phyloP scores from a whole-genome alignment of 306 rosid genomes.

The Cucurbita moschata region DNA sequence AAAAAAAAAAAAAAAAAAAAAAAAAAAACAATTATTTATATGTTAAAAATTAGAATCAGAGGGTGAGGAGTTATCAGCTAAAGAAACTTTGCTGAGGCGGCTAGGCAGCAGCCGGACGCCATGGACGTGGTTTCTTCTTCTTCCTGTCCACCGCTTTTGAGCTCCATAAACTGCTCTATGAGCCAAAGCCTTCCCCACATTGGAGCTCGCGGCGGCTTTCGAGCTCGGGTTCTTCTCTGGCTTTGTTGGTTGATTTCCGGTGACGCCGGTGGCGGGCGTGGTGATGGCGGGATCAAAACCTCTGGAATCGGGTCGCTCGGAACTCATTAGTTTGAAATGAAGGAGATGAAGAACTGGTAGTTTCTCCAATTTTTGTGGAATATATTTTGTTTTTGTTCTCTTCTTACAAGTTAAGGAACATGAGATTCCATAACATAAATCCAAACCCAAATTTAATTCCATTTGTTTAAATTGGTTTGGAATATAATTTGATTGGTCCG shows the following conservation, averaged over 20 bases:
- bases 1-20: no score
- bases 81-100: constrained; percentile 61
- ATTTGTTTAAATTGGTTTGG: not conserved
- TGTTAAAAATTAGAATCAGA: not conserved
- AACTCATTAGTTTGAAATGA: constrained; percentile 25
- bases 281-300: constrained; percentile 5
- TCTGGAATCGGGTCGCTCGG: constrained; percentile 26
- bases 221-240: constrained; percentile 20
- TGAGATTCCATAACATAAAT: not conserved
- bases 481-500: not conserved
- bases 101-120: constrained; percentile 39
- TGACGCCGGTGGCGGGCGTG: not conserved
- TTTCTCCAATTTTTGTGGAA: not conserved
- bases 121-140: constrained; percentile 15
- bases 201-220: constrained; percentile 17
- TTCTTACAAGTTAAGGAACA: not conserved
- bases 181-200: constrained; percentile 44
- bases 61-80: constrained; percentile 35
- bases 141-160: constrained; percentile 23
- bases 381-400: not conserved
- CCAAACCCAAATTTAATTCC: not conserved
- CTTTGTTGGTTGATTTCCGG: constrained; percentile 12
- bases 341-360: not conserved
- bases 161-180: constrained; percentile 49
- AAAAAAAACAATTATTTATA: not conserved